Conservation (phyloP, 2,329 filamentous ascomycete species). For the Bipolaris zeicola region DNA sequence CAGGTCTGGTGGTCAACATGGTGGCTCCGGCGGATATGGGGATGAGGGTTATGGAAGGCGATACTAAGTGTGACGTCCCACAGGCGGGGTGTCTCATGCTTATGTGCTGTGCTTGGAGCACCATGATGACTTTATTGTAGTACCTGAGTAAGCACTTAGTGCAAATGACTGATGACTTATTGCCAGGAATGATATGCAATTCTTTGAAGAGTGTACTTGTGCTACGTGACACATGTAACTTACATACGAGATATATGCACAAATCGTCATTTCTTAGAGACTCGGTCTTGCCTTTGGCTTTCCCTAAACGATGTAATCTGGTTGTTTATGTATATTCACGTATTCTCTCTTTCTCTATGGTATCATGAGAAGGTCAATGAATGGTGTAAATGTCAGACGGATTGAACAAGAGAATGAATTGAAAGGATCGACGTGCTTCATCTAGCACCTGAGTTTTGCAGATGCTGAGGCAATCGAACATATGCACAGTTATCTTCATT, state of each 20-base stretch:
- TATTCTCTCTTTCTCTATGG: too few relatives aligned
- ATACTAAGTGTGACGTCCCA: slow-evolving; percentile 16
- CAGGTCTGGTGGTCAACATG: slow-evolving; percentile 12
- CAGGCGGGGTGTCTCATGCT: not conserved
- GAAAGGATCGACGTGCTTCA: not conserved
- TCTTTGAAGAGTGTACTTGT: not conserved
- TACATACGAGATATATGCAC: not conserved
- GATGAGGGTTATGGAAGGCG: slow-evolving; percentile 28
- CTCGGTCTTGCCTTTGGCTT: not conserved
- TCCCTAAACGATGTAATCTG: too few relatives aligned
- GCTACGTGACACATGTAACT: not conserved
- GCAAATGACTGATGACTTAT: not conserved
- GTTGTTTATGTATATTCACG: too few relatives aligned
- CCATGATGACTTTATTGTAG: slow-evolving; percentile 2
- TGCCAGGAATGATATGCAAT: not conserved
- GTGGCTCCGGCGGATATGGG: slow-evolving; percentile 22
- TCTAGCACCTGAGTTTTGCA: not conserved
- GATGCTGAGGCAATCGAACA: not conserved
- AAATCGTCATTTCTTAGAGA: not conserved
- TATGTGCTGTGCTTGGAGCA: slow-evolving; percentile 2
- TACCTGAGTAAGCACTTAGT: not conserved
- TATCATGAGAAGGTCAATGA: too few relatives aligned
- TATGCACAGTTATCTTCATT: not conserved
- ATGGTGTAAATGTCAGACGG: not conserved
- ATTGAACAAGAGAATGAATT: not conserved